These are phyloP conservation scores for Boechera divaricarpa DNA, from an alignment of 345 rosid genomes.

Conservation along the genomic window DNA sequence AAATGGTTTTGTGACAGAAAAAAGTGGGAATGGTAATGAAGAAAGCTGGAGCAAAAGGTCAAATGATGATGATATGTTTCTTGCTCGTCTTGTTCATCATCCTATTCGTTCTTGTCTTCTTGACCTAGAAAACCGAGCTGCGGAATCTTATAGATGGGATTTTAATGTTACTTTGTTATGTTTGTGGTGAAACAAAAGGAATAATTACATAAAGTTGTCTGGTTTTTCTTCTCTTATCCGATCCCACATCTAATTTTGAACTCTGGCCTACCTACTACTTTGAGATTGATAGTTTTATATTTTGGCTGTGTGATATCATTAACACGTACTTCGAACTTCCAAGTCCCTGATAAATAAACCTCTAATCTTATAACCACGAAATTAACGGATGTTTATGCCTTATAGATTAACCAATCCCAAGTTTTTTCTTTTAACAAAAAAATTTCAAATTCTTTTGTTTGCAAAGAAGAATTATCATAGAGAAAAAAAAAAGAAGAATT, in stretches of 20 bases:
- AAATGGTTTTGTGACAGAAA: slow-evolving; percentile 61
- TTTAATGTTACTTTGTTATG: slow-evolving; percentile 15
- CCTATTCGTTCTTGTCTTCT: slow-evolving; percentile 85
- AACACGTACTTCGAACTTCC: too few relatives aligned
- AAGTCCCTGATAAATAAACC: too few relatives aligned
- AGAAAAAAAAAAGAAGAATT: too few relatives aligned
- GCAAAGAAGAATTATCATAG: too few relatives aligned
- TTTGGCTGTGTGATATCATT: background rate
- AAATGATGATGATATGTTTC: slow-evolving; percentile 89
- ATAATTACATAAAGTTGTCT: slow-evolving; percentile 5
- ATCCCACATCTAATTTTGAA: background rate
- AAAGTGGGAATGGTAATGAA: slow-evolving; percentile 98
- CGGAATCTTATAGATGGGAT: slow-evolving; percentile 4
- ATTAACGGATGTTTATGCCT: too few relatives aligned
- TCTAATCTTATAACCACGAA: too few relatives aligned
- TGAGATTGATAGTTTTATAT: too few relatives aligned
- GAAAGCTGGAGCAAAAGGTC: slow-evolving; percentile 95
- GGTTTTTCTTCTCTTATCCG: background rate
- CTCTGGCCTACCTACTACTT: background rate
- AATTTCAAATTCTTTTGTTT: too few relatives aligned
- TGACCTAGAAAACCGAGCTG: slow-evolving; percentile 48
- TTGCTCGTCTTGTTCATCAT: slow-evolving; percentile 80
- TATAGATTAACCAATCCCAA: too few relatives aligned
- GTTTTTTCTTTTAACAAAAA: too few relatives aligned
- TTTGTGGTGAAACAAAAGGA: slow-evolving; percentile 34